A percentile compares a stretch with the other conserved stretches of the same genome.
These are phyloP conservation scores for Thymus mandschuricus DNA, from an alignment of 257 asterid genomes.

Conservation along the genomic window DNA sequence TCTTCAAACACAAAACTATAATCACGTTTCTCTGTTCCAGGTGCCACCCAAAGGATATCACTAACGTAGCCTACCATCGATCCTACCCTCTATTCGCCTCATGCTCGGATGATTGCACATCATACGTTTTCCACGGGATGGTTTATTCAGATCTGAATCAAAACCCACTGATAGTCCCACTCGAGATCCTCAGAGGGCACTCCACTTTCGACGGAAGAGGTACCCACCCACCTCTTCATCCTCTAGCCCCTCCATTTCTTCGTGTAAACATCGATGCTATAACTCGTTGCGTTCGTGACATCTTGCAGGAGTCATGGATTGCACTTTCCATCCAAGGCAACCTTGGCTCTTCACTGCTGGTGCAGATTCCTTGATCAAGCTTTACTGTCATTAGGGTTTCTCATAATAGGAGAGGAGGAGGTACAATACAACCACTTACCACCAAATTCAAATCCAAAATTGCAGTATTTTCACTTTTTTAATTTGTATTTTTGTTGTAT, in stretches of 20 bases:
- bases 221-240: slow-evolving; percentile 27
- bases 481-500: background rate
- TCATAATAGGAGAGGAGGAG: no score
- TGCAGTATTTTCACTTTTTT: background rate
- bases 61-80: slow-evolving; percentile 79
- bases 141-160: slow-evolving; percentile 92
- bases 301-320: slow-evolving; percentile 85
- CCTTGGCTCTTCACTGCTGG: slow-evolving; percentile 98
- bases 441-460: background rate
- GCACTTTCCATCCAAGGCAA: slow-evolving; percentile 96
- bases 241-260: background rate
- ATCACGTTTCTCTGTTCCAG: slow-evolving; percentile 44
- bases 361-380: slow-evolving; percentile 82
- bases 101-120: slow-evolving; percentile 88
- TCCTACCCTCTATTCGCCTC: slow-evolving; percentile 92
- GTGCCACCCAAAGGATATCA: slow-evolving; percentile 82
- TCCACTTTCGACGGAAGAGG: slow-evolving; percentile 78
- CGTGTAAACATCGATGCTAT: background rate
- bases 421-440: background rate
- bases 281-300: background rate
- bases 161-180: slow-evolving; percentile 84
- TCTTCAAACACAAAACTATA: background rate
- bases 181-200: slow-evolving; percentile 93
- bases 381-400: slow-evolving; percentile 62
- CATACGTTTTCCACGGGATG: slow-evolving; percentile 90